Base-by-base conservation (phyloP, 495 filamentous ascomycete species). In the Trichodelitschia bisporula region DNA sequence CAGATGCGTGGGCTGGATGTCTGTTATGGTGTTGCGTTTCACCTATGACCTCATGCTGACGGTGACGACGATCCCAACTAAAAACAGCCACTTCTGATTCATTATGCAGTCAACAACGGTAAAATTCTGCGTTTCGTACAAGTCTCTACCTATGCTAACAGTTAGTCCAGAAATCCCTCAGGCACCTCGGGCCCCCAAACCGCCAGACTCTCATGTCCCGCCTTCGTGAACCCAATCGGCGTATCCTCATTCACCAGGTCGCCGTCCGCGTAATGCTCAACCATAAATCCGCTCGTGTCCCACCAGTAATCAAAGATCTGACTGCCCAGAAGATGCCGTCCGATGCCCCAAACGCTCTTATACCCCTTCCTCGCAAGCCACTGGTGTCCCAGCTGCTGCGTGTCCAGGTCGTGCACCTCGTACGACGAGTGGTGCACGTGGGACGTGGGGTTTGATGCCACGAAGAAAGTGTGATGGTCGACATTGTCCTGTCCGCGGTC, bases 381-480 rank as follows among this genome's bases (percentile, higher is more conserved):
- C 30, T 74, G 59, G 45, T 82, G 75, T 2, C 75, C 75, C 3
- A 79, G 54, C 19, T 69, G 53, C 51, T 79, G 73, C 0, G 67
- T 64, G 38, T 82, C 75, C 40, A 73, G 75, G 42, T 82, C 72
- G 43, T 73, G 62, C 4, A 76, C 72, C 46, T 82, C 74, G 34
- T 71, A 82, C 2, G 61, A 67, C 17, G 61, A 63, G 42, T 82
- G 75, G 44, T 79, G 74, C 2, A 79, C 66, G 41, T 72, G 66
- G 11, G 51, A 48, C 11, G 57, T 59, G 4, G 57, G 45, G 2
- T 9, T 8, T 9, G 6, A 16, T 8, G 6, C 58, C 39, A 79
- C 57, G 58, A 78, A 78, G 45, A 79, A 67, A n/a, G 47, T 55
- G 50, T 79, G 75, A 39, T 82, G 75, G 42, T 82, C 73, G 0